Percentiles rank a stretch among this genome's conserved stretches.
phyloP scores from a whole-genome alignment of 1,284 basidiomycete genomes.

The Cutaneotrichosporon curvatum region DNA sequence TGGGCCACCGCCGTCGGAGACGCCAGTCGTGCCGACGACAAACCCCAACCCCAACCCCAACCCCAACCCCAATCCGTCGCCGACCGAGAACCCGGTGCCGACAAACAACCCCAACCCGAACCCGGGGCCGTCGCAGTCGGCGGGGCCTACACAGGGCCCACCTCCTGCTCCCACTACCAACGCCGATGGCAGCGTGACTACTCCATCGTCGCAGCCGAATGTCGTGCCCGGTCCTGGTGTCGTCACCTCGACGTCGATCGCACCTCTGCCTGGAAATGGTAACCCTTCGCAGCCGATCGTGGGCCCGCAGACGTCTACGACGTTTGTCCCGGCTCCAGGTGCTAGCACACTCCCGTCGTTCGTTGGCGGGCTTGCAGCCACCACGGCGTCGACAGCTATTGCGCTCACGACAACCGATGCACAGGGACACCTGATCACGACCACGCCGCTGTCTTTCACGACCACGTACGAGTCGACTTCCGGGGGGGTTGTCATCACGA shows the following conservation, averaged over 20 bases:
- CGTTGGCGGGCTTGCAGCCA: background rate
- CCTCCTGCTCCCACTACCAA: too few relatives aligned
- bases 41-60: background rate
- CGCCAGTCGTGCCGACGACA: background rate
- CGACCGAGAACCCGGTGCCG: too few relatives aligned
- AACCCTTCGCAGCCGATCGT: background rate
- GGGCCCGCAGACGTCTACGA: background rate
- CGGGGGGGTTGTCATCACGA: slow-evolving; percentile 39
- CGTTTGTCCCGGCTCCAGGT: background rate
- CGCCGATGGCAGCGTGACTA: too few relatives aligned
- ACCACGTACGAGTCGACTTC: slow-evolving; percentile 35
- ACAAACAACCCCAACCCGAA: background rate
- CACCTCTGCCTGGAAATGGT: slow-evolving; percentile 1
- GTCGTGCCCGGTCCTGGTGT: background rate
- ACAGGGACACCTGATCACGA: slow-evolving; percentile 26
- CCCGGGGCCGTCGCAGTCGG: background rate
- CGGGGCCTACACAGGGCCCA: too few relatives aligned
- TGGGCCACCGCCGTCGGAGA: too few relatives aligned
- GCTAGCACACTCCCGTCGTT: background rate
- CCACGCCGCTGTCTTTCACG: slow-evolving; percentile 34
- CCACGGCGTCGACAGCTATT: slow-evolving; percentile 19
- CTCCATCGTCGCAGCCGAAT: too few relatives aligned
- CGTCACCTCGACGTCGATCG: background rate
- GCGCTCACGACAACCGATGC: slow-evolving; percentile 36
- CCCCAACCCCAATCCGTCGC: background rate